Percentiles rank a stretch among this genome's conserved stretches.
Conservation (phyloP, 2,329 filamentous ascomycete genomes). For the Penicillium sp. region DNA sequence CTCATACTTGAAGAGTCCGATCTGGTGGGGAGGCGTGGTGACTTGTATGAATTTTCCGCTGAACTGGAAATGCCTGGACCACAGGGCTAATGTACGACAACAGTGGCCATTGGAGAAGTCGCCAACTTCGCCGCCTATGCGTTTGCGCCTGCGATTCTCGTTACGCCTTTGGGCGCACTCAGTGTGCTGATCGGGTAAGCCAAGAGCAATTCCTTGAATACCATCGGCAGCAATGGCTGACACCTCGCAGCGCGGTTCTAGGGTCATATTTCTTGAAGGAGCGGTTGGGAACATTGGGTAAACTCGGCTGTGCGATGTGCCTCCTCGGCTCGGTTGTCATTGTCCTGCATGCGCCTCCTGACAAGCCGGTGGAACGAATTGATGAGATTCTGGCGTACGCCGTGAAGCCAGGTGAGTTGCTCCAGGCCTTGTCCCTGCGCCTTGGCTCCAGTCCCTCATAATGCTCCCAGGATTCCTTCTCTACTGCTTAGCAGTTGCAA, state of each 20-base stretch:
- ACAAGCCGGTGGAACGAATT: conserved; percentile 86
- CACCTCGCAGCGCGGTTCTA: conserved; percentile 69
- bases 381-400: conserved; percentile 91
- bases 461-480: conserved; percentile 73
- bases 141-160: conserved; percentile 96
- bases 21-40: conserved; percentile 95
- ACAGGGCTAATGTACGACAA: conserved; percentile 1
- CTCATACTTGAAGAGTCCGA: conserved; percentile 88
- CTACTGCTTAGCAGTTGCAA: conserved; percentile 76
- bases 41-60: conserved; percentile 65
- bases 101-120: conserved; percentile 89
- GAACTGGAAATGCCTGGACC: not conserved
- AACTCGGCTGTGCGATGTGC: conserved; percentile 93
- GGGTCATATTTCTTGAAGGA: conserved; percentile 94
- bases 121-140: conserved; percentile 98
- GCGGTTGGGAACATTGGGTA: conserved; percentile 84
- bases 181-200: conserved; percentile 82
- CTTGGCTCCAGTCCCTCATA: not conserved
- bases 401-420: conserved; percentile 75
- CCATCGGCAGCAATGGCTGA: conserved; percentile 19
- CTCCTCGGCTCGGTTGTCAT: conserved; percentile 96
- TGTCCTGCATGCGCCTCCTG: conserved; percentile 92
- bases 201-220: not conserved
- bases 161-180: conserved; percentile 90
- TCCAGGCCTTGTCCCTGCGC: not conserved